A percentile compares a stretch with the other conserved stretches of the same genome.
Evolutionary conservation across 352 stramenopile species (phyloP).

Genomic region (Proteromonas lacertae): DNA sequence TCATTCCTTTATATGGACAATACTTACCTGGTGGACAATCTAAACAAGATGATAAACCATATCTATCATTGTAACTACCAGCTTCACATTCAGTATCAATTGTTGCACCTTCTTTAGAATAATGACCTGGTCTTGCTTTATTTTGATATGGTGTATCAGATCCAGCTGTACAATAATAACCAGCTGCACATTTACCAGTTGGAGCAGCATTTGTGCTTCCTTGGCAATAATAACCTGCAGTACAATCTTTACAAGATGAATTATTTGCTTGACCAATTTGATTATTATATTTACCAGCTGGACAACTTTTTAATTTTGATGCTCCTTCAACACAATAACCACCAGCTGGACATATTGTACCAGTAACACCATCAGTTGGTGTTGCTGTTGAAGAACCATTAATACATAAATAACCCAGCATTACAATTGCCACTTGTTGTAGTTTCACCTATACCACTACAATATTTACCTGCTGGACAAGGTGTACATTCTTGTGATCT

Average conservation of each 20-base stretch:
- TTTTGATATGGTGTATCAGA: conserved; percentile 25
- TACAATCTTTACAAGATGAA: conserved; percentile 32
- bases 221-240: conserved; percentile 36
- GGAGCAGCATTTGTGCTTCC: conserved; percentile 18
- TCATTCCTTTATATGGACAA: conserved; percentile 20
- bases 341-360: conserved; percentile 8
- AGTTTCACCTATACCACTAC: conserved; percentile 5
- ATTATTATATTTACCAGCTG: conserved; percentile 27
- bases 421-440: conserved; percentile 8
- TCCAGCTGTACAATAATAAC: conserved; percentile 47
- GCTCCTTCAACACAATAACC: conserved; percentile 26
- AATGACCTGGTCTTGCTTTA: conserved; percentile 6
- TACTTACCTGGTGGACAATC: conserved; percentile 16
- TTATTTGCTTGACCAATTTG: conserved; percentile 25
- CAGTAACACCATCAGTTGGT: conserved; percentile 14
- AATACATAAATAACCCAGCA: conserved; percentile 9
- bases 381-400: conserved; percentile 4
- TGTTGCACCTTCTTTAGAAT: not conserved
- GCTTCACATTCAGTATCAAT: not conserved
- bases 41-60: conserved; percentile 9
- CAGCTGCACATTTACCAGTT: conserved; percentile 28
- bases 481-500: conserved; percentile 4
- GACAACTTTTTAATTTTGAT: conserved; percentile 30
- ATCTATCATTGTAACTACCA: conserved; percentile 8
- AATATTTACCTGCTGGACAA: conserved; percentile 10